Base-by-base conservation (phyloP, 2,329 filamentous ascomycete species). In the Ophiocordyceps camponoti-rufipedis region DNA sequence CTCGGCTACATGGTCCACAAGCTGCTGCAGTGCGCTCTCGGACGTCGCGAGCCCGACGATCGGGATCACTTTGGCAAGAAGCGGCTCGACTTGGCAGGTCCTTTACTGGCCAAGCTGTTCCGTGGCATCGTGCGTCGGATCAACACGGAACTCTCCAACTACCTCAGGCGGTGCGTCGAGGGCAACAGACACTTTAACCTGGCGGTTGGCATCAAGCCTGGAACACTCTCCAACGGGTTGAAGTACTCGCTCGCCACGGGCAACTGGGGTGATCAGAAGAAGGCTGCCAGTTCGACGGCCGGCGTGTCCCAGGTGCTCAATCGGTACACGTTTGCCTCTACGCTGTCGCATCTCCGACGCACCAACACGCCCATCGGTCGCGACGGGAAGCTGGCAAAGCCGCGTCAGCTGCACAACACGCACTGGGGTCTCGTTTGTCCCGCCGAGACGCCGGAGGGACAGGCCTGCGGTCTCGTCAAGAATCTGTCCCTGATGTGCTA, bases 241-340 rank as follows among this genome's bases (percentile, higher is more conserved):
- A 94, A 95, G 60, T 98, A 98, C 65, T 95, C 91, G 45, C 71
- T 98, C 50, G 89, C 91, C 28, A 98, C 91, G 13, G 91, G 91
- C 53, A 98, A 98, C 65, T 98, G 91, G 93, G 93, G 91, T 58
- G 91, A 98, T 53, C 91, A 98, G 69, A 98, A 96, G 74, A 98
- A 96, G 70, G 88, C 91, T 18, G 84, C 85, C 55, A 89, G 82
- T 54, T 85, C 88, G 1, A 96, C 93, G 51, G 91, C 91, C 42
- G 93, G 91, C 72, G 91, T 98, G 42, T 96, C 89, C 43, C 91
- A 98, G 66, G 93, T 98, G 65, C 67, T 98, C 57, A 98, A 95
- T 68, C 79, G 91, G 60, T 98, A 96, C 62, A 96, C 93, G 0
- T 98, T 95, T 58, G 80, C 91, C 14, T 98, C 93, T 39, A 96